Evolutionary conservation across 208 protist genomes (phyloP).

Genomic region (Leishmania gerbilli): DNA sequence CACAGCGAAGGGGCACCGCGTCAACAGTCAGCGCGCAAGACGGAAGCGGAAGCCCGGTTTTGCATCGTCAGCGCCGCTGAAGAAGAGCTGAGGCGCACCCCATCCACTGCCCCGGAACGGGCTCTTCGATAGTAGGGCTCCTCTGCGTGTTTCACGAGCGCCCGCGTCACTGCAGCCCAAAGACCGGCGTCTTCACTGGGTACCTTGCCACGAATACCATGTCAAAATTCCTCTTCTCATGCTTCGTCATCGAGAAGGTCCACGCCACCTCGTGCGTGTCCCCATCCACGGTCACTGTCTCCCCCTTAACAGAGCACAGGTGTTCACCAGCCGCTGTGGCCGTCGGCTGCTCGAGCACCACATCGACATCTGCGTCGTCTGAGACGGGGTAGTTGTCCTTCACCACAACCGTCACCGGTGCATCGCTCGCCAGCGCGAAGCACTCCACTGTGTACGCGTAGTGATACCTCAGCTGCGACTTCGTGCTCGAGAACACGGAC

Average conservation of each 20-base stretch:
- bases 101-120: background rate
- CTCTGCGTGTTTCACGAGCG: background rate
- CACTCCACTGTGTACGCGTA: constrained; percentile 31
- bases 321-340: background rate
- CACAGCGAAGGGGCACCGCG: background rate
- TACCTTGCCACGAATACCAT: constrained; percentile 41
- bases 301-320: constrained; percentile 2
- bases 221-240: constrained; percentile 35
- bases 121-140: background rate
- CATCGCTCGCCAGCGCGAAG: constrained; percentile 13
- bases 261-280: constrained; percentile 45
- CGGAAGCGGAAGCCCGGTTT: background rate
- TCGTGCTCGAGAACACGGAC: constrained; percentile 22
- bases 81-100: background rate
- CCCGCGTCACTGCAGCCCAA: constrained; percentile 21
- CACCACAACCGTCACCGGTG: constrained; percentile 44
- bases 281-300: constrained; percentile 38
- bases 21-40: background rate
- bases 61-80: background rate
- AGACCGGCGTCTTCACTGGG: constrained; percentile 27
- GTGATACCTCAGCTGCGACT: constrained; percentile 29
- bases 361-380: constrained; percentile 36
- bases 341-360: constrained; percentile 33
- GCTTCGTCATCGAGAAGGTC: constrained; percentile 32
- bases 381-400: constrained; percentile 58